phyloP scores from a whole-genome alignment of 2,329 filamentous ascomycete genomes.

The Pseudogymnoascus sp. region DNA sequence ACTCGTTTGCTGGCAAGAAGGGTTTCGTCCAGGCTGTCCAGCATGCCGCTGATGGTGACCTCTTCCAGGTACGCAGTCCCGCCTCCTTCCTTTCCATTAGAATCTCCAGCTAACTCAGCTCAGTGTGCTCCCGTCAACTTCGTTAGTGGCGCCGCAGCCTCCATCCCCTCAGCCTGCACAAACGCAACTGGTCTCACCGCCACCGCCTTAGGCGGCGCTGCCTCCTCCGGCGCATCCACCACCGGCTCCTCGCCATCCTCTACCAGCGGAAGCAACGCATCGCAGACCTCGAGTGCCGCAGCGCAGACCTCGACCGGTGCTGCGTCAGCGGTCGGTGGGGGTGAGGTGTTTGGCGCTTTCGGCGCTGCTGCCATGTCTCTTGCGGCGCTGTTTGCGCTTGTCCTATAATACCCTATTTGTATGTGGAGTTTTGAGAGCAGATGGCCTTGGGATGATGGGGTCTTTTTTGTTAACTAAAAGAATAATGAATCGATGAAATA shows the following conservation, averaged over 20 bases:
- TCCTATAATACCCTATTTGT: not conserved
- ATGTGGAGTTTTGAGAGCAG: not conserved
- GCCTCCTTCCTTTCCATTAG: not conserved
- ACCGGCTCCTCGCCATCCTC: not conserved
- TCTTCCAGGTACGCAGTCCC: conserved; percentile 41
- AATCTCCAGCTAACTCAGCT: not conserved
- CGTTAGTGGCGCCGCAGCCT: conserved; percentile 33
- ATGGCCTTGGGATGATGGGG: not conserved
- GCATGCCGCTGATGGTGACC: conserved; percentile 42
- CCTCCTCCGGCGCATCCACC: not conserved
- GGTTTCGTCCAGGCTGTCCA: conserved; percentile 44
- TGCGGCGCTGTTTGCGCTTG: not conserved
- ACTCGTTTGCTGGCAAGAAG: conserved; percentile 42
- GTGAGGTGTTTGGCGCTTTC: not conserved
- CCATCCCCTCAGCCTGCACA: conserved; percentile 27
- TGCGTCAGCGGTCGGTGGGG: not conserved
- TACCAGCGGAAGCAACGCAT: not conserved
- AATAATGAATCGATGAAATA: not conserved
- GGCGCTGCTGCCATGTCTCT: not conserved
- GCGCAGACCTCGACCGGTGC: not conserved
- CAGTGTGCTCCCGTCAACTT: conserved; percentile 50
- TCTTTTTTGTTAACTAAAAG: not conserved
- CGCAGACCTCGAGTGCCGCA: not conserved
- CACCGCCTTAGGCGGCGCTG: not conserved
- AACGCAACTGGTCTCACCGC: conserved; percentile 31